Evolutionary conservation across 2,329 filamentous ascomycete species (phyloP), one percentile per base, ranked within the genome.

Genomic region (Amesomyces nigricolor): DNA sequence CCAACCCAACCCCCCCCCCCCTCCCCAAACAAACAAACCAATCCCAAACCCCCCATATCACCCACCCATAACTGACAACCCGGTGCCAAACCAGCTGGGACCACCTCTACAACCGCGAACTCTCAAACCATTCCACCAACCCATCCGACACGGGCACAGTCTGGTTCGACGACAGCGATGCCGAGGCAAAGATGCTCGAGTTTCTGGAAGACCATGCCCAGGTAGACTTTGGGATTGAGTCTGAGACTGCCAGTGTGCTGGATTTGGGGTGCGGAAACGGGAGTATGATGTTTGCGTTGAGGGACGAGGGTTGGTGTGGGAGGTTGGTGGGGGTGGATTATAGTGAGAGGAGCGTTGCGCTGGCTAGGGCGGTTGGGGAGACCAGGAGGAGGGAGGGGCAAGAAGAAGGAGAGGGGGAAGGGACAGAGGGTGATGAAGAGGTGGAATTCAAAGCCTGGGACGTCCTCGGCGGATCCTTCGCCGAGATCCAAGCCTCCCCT

Each of bases 251-350:
- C 10, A 73, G 80, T 1, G 85, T 96, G 58, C 77, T 97, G 0
- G 94, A 99, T 68, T 79, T 99, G 0, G 94, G 94, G 17, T 96
- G 91, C 10, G 94, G 94, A 1, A 99, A 99, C 72, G 94, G 92
- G 1, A 89, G 91, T 64, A 80, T 97, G 67, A 77, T 97, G n/a
- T 89, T 94, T 63, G 79, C 85, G n/a, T 75, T 97, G 32, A 75
- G 87, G 32, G 85, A 86, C 29, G 73, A 72, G 11, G 72, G 54
- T 14, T 95, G 88, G 79, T 51, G 60, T 3, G 89, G 89, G 0
- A 72, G 75, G 3, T 84, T 95, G 77, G 75, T 95, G 0, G 94
- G 94, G 5, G 87, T 96, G 9, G 94, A 99, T 74, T 97, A 97
- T 68, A 91, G 87, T 61, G 74, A 76, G 17, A 74, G 79, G 65